Evolutionary conservation across 2,329 filamentous ascomycete genomes (phyloP), one percentile per base, ranked within the genome.

Genomic region (Colletotrichum scovillei): DNA sequence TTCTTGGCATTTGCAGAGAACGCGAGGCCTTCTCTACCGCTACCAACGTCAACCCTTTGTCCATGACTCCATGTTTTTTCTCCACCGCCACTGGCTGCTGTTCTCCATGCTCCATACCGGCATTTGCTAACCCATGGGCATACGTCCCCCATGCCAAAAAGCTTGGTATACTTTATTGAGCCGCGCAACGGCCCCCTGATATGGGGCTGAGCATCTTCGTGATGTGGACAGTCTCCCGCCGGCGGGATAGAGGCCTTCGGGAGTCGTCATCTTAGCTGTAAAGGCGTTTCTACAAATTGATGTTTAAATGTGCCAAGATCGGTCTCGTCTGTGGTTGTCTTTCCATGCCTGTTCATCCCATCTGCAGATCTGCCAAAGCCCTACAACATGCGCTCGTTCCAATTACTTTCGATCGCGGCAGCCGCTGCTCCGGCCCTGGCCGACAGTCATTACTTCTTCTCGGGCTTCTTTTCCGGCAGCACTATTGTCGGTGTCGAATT

Each of bases 401-500:
- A 42, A 8, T 8, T 65, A 2, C 42, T 70, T n/a, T 42, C 55
- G 16, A 19, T 70, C 16, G 62, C 67, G 24, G 55, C 62, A 38
- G 55, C 38, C 7, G 55, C 62, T 35, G 24, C 35, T 4, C 67
- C 62, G n/a, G 53, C 55, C 19, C 7, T 70, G 4, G 67, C 67
- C 42, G 55, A 70, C 30, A 70, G 26, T 60, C 62, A 70, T 42
- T 70, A 70, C 62, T 66, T 70, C 38, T 70, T 66, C 19, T 70
- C 67, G 24, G 62, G 67, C 7, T 70, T 70, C 60, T 70, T 70
- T 42, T 65, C 67, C 3, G 62, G 60, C 35, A 70, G 32, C 55
- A 65, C 38, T 16, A 66, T 70, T 16, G 62, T 70, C 6, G 55
- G 67, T 14, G 67, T 78, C n/a, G 75, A 78, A 52, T 79, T 78